Base-by-base conservation (phyloP, 2,329 filamentous ascomycete genomes). In the Microcyclospora tardicrescens region DNA sequence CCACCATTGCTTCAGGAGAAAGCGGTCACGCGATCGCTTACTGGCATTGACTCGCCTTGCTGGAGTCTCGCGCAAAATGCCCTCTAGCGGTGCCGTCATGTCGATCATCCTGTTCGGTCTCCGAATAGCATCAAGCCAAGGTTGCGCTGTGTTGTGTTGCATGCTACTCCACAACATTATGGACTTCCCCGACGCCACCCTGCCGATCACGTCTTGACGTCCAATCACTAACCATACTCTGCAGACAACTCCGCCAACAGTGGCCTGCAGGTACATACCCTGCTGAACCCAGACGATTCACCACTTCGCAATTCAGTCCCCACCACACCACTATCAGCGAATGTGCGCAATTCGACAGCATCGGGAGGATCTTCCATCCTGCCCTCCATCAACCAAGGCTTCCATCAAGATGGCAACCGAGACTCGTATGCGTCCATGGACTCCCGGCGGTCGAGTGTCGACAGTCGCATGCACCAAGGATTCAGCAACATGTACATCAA, bases 371-470 rank as follows among this genome's bases (percentile, higher is more conserved):
- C 36, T 13, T 55, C 53, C 14, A 43, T 46, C 35, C 58, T 77
- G 9, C 73, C 75, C 2, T 72, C 73, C 0, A 68, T 77, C 44
- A 76, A 75, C 37, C 72, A 76, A 48, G 62, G 60, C 14, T 67
- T 67, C 39, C 48, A 55, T 8, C 64, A 67, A 44, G 44, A 45
- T 30, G 60, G 60, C 30, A 50, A 44, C 15, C 51, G 55, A 12
- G 52, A 53, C 34, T 55, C 52, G 33, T 64, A 65, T 5, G 61
- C 66, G 1, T 64, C 71, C 15, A 58, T 67, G 28, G 69, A 78
- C 35, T 76, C 78, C 35, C 72, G 81, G 41, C 74, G 83, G 37
- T 83, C 84, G 61, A 87, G 82, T 51, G 79, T 87, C 4, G 82
- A 87, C 59, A 85, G 81, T 59, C 73, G 81, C 45, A 79, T 87